Evolutionary conservation across 139 green algal species (phyloP).

Genomic region (Tetradesmus lagerheimii): DNA sequence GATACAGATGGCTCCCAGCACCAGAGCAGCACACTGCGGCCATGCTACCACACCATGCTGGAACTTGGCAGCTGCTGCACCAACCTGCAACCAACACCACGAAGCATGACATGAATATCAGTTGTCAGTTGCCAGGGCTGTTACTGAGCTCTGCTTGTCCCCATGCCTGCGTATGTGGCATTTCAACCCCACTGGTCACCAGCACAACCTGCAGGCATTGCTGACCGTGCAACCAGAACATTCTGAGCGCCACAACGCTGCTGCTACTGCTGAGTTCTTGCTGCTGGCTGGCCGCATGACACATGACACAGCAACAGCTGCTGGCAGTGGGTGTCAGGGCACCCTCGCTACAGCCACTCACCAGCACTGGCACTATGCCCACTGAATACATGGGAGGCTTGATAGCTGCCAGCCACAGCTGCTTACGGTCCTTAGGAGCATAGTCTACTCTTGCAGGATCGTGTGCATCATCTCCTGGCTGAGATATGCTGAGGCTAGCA

Average conservation of each 20-base stretch:
- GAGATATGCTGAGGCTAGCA: slow-evolving; percentile 6
- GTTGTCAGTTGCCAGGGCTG: too few relatives aligned
- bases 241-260: too few relatives aligned
- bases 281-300: background rate
- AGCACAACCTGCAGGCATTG: too few relatives aligned
- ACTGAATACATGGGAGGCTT: slow-evolving; percentile 97
- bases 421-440: slow-evolving; percentile 33
- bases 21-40: slow-evolving; percentile 59
- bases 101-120: too few relatives aligned
- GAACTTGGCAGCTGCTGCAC: slow-evolving; percentile 68
- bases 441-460: background rate
- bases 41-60: slow-evolving; percentile 57
- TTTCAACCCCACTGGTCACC: too few relatives aligned
- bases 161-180: too few relatives aligned
- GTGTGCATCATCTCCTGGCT: background rate
- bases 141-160: too few relatives aligned
- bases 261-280: background rate
- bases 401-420: slow-evolving; percentile 87
- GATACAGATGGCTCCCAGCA: slow-evolving; percentile 75
- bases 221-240: too few relatives aligned
- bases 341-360: slow-evolving; percentile 56
- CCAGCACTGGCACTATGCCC: slow-evolving; percentile 86
- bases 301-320: background rate
- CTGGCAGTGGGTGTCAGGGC: background rate
- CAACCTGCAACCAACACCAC: slow-evolving; percentile 66